phyloP scores from a whole-genome alignment of 2,329 filamentous ascomycete species.

The Hirsutella thompsonii region DNA sequence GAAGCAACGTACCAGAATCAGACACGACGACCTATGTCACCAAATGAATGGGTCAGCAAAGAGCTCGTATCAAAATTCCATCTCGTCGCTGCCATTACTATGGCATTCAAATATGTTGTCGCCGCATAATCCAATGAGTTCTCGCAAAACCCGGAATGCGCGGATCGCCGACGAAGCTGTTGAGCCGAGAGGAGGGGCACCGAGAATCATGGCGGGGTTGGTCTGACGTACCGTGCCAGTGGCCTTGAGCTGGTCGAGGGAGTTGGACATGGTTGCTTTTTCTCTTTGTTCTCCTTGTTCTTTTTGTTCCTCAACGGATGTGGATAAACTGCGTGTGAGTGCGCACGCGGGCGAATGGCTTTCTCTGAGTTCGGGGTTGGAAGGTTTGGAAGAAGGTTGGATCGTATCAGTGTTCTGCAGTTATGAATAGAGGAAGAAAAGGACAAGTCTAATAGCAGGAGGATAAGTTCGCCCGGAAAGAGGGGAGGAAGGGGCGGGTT shows the following conservation, averaged over 20 bases:
- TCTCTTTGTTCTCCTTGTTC: too few relatives aligned
- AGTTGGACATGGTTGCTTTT: constrained; percentile 54
- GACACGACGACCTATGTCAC: constrained; percentile 70
- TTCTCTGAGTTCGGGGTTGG: neutral
- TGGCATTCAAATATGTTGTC: neutral
- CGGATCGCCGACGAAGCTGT: neutral
- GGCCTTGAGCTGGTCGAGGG: constrained; percentile 95
- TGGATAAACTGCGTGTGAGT: constrained; percentile 4
- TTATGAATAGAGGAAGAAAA: too few relatives aligned
- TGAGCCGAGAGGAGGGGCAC: neutral
- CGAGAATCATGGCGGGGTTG: constrained; percentile 11
- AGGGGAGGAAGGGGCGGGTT: constrained; percentile 1
- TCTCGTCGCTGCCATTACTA: too few relatives aligned
- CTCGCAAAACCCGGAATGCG: neutral
- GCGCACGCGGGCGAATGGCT: constrained; percentile 4
- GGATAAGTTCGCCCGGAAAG: neutral
- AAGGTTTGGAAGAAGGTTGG: too few relatives aligned
- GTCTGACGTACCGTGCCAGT: constrained; percentile 71
- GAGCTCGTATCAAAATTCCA: neutral
- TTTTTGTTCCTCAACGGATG: too few relatives aligned
- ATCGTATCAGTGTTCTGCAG: too few relatives aligned
- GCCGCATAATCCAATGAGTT: too few relatives aligned
- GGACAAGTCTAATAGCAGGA: neutral
- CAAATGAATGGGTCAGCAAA: constrained; percentile 11
- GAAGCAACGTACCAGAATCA: constrained; percentile 68